Base-by-base conservation (phyloP, 805 yeast genomes). In the Saturnispora halmiae region DNA sequence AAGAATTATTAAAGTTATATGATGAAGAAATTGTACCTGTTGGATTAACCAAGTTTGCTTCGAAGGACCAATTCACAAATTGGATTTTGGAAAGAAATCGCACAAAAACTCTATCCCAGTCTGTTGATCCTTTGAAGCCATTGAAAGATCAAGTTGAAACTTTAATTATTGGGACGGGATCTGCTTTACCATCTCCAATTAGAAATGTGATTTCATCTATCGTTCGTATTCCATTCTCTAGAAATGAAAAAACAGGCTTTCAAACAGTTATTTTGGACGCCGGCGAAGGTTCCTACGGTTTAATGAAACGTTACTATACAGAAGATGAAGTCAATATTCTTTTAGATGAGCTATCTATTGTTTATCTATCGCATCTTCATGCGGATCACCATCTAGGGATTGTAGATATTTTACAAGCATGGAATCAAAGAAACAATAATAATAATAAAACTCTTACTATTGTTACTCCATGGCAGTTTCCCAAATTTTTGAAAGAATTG, bases 301-400 rank as follows among this genome's bases (percentile, higher is more conserved):
- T 83, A 0, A 59, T 92, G 46, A 56, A 64, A 25, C 72, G 97
- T 49, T 65, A 75, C 42, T 76, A 76, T 46, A 78, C 79, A 0
- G 64, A 66, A 8, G 64, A 63, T 1, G 69, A 69, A 14, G 47
- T 66, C 2, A 51, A 53, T 2, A 34, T 19, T 39, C 32, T 82
- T 2, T 67, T 88, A 46, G 48, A 61, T 31, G 94, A 88, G 51
- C 60, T 88, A 43, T 64, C 71, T 25, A 43, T 84, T 40, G 64
- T 90, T 16, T 83, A 75, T 52, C 64, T 92, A 40, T 82, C 94
- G 50, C 99, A 92, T 65, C 66, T 90, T 51, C 99, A 92, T 60
- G 98, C 97, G 0, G 99, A 92, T 57, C 99, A 92, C 58, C 96
- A 90, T 59, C 63, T 92, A 31, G 99, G 99, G 0, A 67, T 83